Percentiles rank a stretch among this genome's conserved stretches.
Conservation (phyloP, 2,329 filamentous ascomycete genomes). For the Pseudocercospora crystallina region DNA sequence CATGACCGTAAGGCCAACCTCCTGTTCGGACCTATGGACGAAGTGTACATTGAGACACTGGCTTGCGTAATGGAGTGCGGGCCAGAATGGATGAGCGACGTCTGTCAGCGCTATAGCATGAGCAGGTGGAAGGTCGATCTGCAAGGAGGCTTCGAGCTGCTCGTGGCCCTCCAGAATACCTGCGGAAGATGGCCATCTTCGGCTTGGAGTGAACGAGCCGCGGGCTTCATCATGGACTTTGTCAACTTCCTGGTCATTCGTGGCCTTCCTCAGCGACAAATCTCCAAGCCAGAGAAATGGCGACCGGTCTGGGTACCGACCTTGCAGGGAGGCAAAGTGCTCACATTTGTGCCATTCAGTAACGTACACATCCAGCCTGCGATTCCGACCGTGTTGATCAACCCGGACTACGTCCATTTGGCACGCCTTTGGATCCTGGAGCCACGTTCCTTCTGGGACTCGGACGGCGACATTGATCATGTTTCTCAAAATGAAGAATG, state of each 20-base stretch:
- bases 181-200: constrained; percentile 31
- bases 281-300: constrained; percentile 31
- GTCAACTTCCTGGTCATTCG: constrained; percentile 37
- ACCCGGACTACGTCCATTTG: constrained; percentile 34
- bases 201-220: constrained; percentile 30
- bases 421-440: constrained; percentile 41
- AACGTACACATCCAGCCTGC: constrained; percentile 24
- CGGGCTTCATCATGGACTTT: constrained; percentile 37
- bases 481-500: constrained; percentile 30
- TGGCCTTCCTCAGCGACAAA: constrained; percentile 33
- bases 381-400: constrained; percentile 31
- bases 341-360: constrained; percentile 32
- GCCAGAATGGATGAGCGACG: constrained; percentile 39
- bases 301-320: constrained; percentile 30
- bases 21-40: constrained; percentile 40
- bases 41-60: constrained; percentile 44
- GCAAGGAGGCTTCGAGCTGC: constrained; percentile 30
- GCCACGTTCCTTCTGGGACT: constrained; percentile 21
- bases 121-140: constrained; percentile 34
- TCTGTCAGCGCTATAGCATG: constrained; percentile 35
- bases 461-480: constrained; percentile 4
- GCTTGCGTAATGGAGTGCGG: constrained; percentile 43
- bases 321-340: constrained; percentile 26
- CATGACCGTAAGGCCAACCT: constrained; percentile 33
- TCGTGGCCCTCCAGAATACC: constrained; percentile 40